These are phyloP conservation scores for Solanum hybrid DNA, from an alignment of 305 asterid species.

Conservation along the genomic window DNA sequence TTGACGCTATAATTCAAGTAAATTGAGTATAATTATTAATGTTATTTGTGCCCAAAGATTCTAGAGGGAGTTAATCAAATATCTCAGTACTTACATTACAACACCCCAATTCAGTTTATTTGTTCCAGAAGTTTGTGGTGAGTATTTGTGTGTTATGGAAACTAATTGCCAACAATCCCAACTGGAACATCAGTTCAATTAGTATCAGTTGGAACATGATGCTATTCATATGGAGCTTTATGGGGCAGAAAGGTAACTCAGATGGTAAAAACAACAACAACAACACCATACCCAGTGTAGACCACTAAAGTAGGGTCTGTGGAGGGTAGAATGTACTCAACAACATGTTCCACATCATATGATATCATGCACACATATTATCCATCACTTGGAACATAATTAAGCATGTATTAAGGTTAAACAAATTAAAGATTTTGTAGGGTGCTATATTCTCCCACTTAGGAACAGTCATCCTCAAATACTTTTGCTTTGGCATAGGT, in stretches of 20 bases:
- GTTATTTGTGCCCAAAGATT: not conserved
- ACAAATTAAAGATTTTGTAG: not conserved
- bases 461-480: not conserved
- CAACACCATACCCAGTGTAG: not conserved
- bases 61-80: not conserved
- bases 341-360: not conserved
- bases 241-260: not conserved
- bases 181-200: not conserved
- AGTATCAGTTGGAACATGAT: not conserved
- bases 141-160: not conserved
- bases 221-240: not conserved
- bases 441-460: not conserved
- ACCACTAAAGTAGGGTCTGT: not conserved
- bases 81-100: not conserved
- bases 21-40: not conserved
- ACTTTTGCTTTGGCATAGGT: not conserved
- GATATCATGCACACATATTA: not conserved
- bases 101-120: not conserved
- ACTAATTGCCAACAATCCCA: not conserved
- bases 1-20: not conserved
- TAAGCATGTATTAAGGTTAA: not conserved
- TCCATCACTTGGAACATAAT: not conserved
- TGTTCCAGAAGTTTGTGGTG: not conserved
- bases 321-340: not conserved
- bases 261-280: not conserved